Evolutionary conservation across 2,329 filamentous ascomycete genomes (phyloP).

Genomic region (Aureobasidium uvarum): DNA sequence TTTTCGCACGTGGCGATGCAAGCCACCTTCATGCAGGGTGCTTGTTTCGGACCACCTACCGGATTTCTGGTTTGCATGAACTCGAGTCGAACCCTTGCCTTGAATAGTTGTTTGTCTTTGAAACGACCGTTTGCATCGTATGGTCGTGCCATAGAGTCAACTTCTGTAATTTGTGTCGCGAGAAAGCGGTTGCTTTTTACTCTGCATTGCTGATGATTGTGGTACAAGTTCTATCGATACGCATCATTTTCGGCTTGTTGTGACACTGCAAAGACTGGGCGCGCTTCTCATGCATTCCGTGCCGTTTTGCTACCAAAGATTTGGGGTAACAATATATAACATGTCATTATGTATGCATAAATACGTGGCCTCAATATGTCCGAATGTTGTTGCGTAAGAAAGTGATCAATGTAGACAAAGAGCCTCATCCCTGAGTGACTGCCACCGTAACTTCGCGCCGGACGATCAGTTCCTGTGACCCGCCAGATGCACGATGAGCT

Average conservation of each 20-base stretch:
- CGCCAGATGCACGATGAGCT: conserved; percentile 10
- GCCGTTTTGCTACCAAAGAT: background rate
- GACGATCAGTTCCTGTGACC: conserved; percentile 21
- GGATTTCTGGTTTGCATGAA: background rate
- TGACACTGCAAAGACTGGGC: background rate
- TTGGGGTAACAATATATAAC: background rate
- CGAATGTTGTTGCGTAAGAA: background rate
- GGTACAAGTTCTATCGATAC: background rate
- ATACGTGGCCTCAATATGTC: background rate
- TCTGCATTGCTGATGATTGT: background rate
- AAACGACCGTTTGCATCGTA: too few relatives aligned
- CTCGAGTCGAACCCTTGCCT: conserved; percentile 1
- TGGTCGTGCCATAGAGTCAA: too few relatives aligned
- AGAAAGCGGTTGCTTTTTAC: background rate
- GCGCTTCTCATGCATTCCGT: background rate
- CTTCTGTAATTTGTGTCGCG: background rate
- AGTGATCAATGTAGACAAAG: background rate
- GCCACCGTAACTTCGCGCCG: conserved; percentile 18
- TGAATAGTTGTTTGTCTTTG: too few relatives aligned
- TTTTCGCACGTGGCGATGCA: conserved; percentile 12
- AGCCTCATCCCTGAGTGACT: conserved; percentile 6
- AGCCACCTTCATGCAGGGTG: conserved; percentile 11
- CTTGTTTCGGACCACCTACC: background rate
- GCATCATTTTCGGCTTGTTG: background rate
- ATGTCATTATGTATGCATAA: conserved; percentile 17